A percentile compares a stretch with the other conserved stretches of the same genome.
Evolutionary conservation across 2,329 filamentous ascomycete species (phyloP).

Genomic region (Colletotrichum orchidophilum): DNA sequence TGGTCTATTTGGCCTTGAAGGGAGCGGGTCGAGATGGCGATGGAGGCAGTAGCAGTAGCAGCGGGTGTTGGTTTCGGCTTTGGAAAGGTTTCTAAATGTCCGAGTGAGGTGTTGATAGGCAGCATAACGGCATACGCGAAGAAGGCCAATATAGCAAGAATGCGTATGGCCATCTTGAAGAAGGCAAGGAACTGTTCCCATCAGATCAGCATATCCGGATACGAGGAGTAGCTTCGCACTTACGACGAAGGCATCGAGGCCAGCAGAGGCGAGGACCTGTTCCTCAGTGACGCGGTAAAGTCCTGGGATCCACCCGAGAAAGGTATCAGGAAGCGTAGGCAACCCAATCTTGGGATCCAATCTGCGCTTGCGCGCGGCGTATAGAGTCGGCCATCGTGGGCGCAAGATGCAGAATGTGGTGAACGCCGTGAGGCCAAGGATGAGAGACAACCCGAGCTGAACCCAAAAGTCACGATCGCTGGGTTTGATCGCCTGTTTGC

Average conservation of each 20-base stretch:
- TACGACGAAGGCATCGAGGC: conserved; percentile 93
- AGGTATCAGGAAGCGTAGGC: conserved; percentile 81
- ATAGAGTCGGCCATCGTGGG: conserved; percentile 90
- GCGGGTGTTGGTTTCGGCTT: background rate
- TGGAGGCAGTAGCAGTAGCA: background rate
- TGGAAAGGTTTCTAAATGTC: conserved; percentile 35
- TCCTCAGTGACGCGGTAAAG: conserved; percentile 88
- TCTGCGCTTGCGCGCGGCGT: conserved; percentile 86
- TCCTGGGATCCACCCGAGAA: conserved; percentile 93
- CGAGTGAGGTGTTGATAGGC: conserved; percentile 82
- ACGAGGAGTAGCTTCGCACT: conserved; percentile 40
- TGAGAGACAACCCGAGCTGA: conserved; percentile 78
- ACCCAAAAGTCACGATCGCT: conserved; percentile 53
- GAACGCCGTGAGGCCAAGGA: conserved; percentile 76
- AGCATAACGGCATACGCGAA: conserved; percentile 84
- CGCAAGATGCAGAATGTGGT: conserved; percentile 83
- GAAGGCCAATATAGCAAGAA: conserved; percentile 81
- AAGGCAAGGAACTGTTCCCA: conserved; percentile 78
- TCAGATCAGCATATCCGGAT: background rate
- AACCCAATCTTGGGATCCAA: conserved; percentile 68
- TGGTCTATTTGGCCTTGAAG: background rate
- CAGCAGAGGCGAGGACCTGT: conserved; percentile 88
- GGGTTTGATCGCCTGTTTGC: conserved; percentile 38
- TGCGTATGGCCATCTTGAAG: conserved; percentile 92
- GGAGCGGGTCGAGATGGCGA: background rate